Conservation (phyloP, 108 stramenopile species). For the Skeletonema menzelii region DNA sequence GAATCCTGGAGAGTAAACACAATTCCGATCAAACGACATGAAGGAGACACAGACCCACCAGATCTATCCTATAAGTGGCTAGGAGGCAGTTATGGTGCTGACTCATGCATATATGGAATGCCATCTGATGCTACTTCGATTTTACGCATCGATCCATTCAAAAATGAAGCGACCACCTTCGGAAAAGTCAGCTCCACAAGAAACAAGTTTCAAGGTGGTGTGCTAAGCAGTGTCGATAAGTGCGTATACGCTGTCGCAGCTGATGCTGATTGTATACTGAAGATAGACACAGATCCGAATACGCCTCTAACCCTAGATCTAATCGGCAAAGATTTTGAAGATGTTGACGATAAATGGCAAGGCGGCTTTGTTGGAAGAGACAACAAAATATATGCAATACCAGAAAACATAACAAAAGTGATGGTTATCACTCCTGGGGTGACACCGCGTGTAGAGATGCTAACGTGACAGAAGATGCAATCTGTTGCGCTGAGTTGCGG, state of each 20-base stretch:
- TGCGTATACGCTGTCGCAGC: constrained; percentile 84
- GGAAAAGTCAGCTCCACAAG: constrained; percentile 10
- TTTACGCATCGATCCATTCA: constrained; percentile 38
- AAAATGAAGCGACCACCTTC: constrained; percentile 39
- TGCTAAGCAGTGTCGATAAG: constrained; percentile 60
- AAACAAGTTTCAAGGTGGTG: constrained; percentile 75
- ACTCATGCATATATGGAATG: constrained; percentile 85
- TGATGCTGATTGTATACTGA: constrained; percentile 55
- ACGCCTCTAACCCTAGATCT: constrained; percentile 19
- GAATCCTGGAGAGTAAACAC: constrained; percentile 45
- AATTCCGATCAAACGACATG: constrained; percentile 33
- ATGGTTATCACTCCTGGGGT: constrained; percentile 68
- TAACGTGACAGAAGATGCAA: constrained; percentile 2
- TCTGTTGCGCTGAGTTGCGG: too few relatives aligned
- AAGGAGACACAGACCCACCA: constrained; percentile 18
- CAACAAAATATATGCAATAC: constrained; percentile 77
- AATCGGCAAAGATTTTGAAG: constrained; percentile 18
- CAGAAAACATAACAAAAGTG: constrained; percentile 73
- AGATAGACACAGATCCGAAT: constrained; percentile 59
- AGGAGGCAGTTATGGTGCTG: constrained; percentile 73
- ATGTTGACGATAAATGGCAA: constrained; percentile 44
- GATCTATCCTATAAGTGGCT: constrained; percentile 49
- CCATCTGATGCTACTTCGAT: constrained; percentile 52
- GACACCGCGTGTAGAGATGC: constrained; percentile 27
- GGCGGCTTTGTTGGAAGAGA: constrained; percentile 69